Base-by-base conservation (phyloP, 192 early-diverging fungal genomes). In the Bifiguratus adelaidae region DNA sequence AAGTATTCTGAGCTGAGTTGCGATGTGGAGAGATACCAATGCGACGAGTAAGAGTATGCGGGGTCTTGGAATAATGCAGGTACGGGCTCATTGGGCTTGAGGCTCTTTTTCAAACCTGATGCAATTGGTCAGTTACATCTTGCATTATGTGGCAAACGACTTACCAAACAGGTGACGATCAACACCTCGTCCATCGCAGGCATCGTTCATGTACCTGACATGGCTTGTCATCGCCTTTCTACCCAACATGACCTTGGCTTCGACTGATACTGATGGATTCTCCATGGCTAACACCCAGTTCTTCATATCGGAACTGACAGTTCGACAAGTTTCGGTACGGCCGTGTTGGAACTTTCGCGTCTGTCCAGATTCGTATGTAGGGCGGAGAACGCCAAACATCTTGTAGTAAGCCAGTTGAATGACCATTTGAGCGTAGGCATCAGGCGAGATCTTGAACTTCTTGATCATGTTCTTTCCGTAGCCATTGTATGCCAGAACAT, bases 401-500 rank as follows among this genome's bases (percentile, higher is more conserved):
- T 89, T 89, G 65, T 78, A 92, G 71, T 97, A 95, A 13, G 91
- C 95, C 23, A 96, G 73, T 73, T 99, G 95, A 50, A 96, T 92
- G 34, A 86, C 80, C 92, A 99, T 92, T 53, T 88, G 86, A 21
- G 76, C 75, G 52, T 73, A 91, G 25, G 82, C 83, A 49, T 91
- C 86, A 9, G 85, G 85, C 16, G 85, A 87, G 47, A 68, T 76
- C 44, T 74, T 76, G 46, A 86, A 82, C 50, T 64, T 64, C 70
- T 99, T 99, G 76, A 96, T 95, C 56, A 77, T 48, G 54, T 90
- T 81, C 78, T 99, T 99, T 54, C 95, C 95, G 67, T 89, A 94
- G 18, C 81, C 85, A 23, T 79, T 60, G 58, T 86, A 99, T 29
- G 83, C 82, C 48, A 85, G 76, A 29, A 93, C 86, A 21, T 71